Evolutionary conservation across 306 rosid species (phyloP), one percentile per base, ranked within the genome.

Genomic region (Pterocarpus macrocarpus): DNA sequence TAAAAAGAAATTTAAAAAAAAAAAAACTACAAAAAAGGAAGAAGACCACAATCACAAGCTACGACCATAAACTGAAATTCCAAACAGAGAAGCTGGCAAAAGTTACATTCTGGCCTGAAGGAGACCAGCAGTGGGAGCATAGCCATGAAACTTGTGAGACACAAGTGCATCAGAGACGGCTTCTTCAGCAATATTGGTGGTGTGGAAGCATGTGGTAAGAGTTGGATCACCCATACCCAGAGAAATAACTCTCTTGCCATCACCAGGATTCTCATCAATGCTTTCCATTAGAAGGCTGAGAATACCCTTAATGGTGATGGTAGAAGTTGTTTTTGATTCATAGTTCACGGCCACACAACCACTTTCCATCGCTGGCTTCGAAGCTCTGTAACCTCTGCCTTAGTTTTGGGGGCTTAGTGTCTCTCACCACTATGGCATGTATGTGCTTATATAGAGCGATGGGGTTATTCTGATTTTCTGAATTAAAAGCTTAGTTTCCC

Each of bases 151-250:
- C 45, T 87, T 91, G 32, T 69, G 85, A 15, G 97, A 91, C 15
- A 79, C 88, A 70, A 95, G 77, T 0, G 90, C 39, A 30, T 91
- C 90, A 75, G 85, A 43, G 8, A 90, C 93, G 41, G 99, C 92
- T 66, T 90, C 76, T 80, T 89, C 86, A 30, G 88, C 91, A 34
- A 80, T 87, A 2, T 47, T 81, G 14, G 97, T 47, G 0, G 92
- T 84, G 65, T 75, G 89, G 73, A 93, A 95, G 74, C 93, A 89
- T 0, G 93, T 78, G 39, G 85, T 81, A 7, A 90, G 87, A 56
- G 99, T 86, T 5, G 99, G 99, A 86, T 95, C 99, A 7, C 98
- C 98, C 86, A 95, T 90, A 3, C 97, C 98, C 3, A 95, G 82
- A 52, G 93, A 93, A 86, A 95, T 88, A 59, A 89, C 73, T 57